Base-by-base conservation (phyloP, 352 stramenopile species). In the Pythium coloratum region DNA sequence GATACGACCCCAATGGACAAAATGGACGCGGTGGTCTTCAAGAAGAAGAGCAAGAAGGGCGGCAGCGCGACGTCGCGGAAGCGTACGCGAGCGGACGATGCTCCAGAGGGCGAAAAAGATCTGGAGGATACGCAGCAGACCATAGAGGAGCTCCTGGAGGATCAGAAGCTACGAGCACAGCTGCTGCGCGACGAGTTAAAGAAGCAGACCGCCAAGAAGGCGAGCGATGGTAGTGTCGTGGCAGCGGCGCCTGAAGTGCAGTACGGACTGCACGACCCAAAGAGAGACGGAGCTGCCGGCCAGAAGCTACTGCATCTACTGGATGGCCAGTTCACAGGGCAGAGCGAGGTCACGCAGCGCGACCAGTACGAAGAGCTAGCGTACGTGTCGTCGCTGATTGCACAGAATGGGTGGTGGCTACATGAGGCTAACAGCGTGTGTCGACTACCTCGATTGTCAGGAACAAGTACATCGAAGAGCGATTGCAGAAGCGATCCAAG, bases 401-500 rank as follows among this genome's bases (percentile, higher is more conserved):
- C 12, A 16, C n/a, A 18, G 26, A 26, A 47, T 61, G 8, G 24
- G 6, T n/a, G 20, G 32, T 42, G 6, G 28, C 24, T 51, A 49
- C n/a, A n/a, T 46, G 36, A 24, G n/a, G 28, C 42, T 55, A 14
- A 55, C 6, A 56, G 16, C 14, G n/a, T n/a, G 14, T 64, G 28
- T 34, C 14, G 54, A 32, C 28, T 30, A 30, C 28, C 28, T 5
- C 9, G 30, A 1, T 0, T 24, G 3, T 1, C 18, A 91, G 88
- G 62, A 92, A 93, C 70, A 78, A 89, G 58, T 95, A 90, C 69
- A 90, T 95, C 64, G 84, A 95, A 67, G 84, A 89, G 70, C 78
- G 77, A 58, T 58, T 94, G 42, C 73, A 84, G 26, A 86, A 82
- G 58, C 84, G 76, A 40, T 71, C 72, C 20, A 63, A 51, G 2